phyloP scores from a whole-genome alignment of 805 yeast species.

The Candida oleophila region DNA sequence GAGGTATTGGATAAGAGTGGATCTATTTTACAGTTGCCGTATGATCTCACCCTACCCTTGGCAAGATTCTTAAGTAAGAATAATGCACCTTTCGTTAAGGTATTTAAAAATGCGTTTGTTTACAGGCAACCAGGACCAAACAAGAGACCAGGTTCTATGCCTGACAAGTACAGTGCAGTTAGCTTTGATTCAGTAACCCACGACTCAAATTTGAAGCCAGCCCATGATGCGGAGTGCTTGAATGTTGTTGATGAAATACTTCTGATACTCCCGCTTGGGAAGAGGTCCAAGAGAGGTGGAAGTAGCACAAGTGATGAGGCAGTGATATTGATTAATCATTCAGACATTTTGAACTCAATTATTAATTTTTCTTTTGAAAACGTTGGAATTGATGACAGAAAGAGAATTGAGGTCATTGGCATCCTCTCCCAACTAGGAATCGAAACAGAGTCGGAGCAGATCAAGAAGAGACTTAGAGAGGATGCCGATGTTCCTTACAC shows the following conservation, averaged over 20 bases:
- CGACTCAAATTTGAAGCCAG: constrained; percentile 40
- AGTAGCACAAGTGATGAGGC: not conserved
- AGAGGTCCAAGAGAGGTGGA: not conserved
- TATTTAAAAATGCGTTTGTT: constrained; percentile 77
- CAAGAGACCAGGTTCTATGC: constrained; percentile 59
- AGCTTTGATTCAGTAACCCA: constrained; percentile 79
- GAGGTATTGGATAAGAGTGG: constrained; percentile 87
- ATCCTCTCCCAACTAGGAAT: constrained; percentile 76
- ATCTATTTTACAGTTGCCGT: constrained; percentile 82
- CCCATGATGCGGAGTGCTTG: constrained; percentile 85
- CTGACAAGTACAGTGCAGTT: constrained; percentile 74
- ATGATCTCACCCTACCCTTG: constrained; percentile 85
- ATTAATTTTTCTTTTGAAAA: constrained; percentile 71
- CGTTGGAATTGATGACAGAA: constrained; percentile 62
- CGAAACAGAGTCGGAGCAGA: constrained; percentile 62
- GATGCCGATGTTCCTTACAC: constrained; percentile 80
- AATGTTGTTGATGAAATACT: constrained; percentile 75
- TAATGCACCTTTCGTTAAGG: constrained; percentile 52
- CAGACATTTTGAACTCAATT: constrained; percentile 71
- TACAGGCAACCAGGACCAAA: constrained; percentile 53
- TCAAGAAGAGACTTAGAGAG: constrained; percentile 36
- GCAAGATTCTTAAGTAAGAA: constrained; percentile 78
- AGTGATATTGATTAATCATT: constrained; percentile 69
- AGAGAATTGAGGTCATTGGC: constrained; percentile 63
- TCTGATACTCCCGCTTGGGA: not conserved